Base-by-base conservation (phyloP, 495 filamentous ascomycete species). In the Usnea hakonensis region DNA sequence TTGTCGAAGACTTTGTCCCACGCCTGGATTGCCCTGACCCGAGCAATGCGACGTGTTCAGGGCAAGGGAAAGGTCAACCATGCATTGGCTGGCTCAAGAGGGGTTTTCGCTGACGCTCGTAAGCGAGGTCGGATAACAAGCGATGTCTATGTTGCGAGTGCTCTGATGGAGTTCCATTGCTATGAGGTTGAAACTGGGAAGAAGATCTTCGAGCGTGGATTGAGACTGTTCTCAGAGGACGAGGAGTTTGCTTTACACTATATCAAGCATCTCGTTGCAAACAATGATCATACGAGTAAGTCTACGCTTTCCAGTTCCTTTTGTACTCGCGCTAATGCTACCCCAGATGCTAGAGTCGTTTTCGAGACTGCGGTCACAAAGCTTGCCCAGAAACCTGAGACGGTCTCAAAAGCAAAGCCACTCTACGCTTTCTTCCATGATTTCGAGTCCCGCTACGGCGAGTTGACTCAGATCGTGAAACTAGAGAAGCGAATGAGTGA, bases 181-280 rank as follows among this genome's bases (percentile, higher is more conserved):
- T 98, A 98, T 73, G 91, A 95, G 68, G 94, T 97, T 62, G 83
- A 85, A 4, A 88, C 92, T 0, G 93, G 90, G 8, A 88, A 87
- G 36, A 95, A 90, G 74, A 97, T 98, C 59, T 97, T 96, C 70
- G 95, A 98, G 65, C 85, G 91, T 35, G 94, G 95, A 41, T 84
- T 92, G 53, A 93, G 89, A 67, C 78, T 98, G 2, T 97, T 96
- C 70, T 91, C 91, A 0, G 87, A 94, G 23, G 92, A 97, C 67
- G 93, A 95, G 69, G 78, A 84, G 56, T 97, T 96, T 74, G 87
- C 91, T 10, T 79, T 97, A 41, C 91, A 96, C 71, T 96, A 97
- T 69, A 76, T 97, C 69, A 97, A 96, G 75, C 91, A 96, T 76
- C 79, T 97, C 54, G 85, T 97, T 61, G 85, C 88, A 28, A 87